Base-by-base conservation (phyloP, 306 rosid genomes). In the Lotus japonicus region DNA sequence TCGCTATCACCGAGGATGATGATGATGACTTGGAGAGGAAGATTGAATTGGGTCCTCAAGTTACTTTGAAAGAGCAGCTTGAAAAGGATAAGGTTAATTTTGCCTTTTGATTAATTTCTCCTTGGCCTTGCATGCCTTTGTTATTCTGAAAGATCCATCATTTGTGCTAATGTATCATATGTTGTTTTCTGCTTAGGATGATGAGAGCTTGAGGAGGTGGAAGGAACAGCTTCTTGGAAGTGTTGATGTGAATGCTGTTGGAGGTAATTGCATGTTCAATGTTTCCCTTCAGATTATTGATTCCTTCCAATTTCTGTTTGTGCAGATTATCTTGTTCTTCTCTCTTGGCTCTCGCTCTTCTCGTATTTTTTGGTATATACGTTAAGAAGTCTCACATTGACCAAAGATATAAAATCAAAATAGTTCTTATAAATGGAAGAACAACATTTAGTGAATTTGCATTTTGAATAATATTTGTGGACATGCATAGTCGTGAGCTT, bases 221-320 rank as follows among this genome's bases (percentile, higher is more conserved):
- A 92, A 88, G 85, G 97, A 92, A 75, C 97, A 89, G 69, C 97
- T 92, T 77, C 91, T 92, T 77, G 97, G 98, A 67, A 78, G 85
- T 61, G 91, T 92, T 9, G 91, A 90, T 70, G 72, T 92, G 3
- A 68, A 70, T 67, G 64, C 97, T 75, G 96, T 90, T 67, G 96
- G 94, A 71, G 98, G 97, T 92, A 79, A 60, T 62, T 42, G 44
- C 75, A 21, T 44, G 5, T 44, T 13, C 19, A 41, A 15, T 61
- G 18, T 64, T 58, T 58, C 54, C 7, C 9, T 17, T 13, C 7
- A 14, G 3, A 54, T 73, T 9, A 9, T 9, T 36, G 5, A 11
- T 8, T 8, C 35, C 5, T 67, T 67, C 53, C 18, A 48, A 65
- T 42, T 68, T 19, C 26, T 39, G 10, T 19, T 44, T 53, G 3